A percentile compares a stretch with the other conserved stretches of the same genome.
Evolutionary conservation across 352 stramenopile genomes (phyloP).

Genomic region (Globisporangium irregulare): DNA sequence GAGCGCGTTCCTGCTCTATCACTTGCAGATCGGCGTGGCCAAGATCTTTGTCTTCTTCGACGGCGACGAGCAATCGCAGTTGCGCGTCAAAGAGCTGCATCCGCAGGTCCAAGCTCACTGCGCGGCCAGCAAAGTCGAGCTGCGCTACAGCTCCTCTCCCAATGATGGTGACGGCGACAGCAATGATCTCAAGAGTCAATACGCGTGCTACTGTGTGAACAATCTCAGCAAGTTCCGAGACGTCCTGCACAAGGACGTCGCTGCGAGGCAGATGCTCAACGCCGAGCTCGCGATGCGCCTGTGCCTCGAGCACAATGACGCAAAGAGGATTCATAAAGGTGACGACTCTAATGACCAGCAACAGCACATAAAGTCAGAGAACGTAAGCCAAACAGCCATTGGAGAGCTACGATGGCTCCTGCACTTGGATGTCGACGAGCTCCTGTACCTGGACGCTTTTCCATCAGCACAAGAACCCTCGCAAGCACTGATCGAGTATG

Average conservation of each 20-base stretch:
- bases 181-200: background rate
- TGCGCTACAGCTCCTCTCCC: conserved; percentile 16
- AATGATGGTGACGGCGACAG: background rate
- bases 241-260: conserved; percentile 18
- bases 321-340: background rate
- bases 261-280: conserved; percentile 34
- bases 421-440: conserved; percentile 40
- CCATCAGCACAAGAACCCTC: background rate
- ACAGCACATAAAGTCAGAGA: background rate
- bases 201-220: conserved; percentile 1
- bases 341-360: background rate
- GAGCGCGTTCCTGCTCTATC: conserved; percentile 37
- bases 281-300: conserved; percentile 28
- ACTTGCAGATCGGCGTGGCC: conserved; percentile 30
- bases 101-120: conserved; percentile 14
- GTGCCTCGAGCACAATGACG: conserved; percentile 17
- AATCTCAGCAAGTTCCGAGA: conserved; percentile 10
- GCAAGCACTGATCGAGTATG: background rate
- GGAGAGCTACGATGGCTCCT: conserved; percentile 28
- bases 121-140: conserved; percentile 20
- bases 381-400: background rate
- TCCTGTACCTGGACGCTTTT: conserved; percentile 30
- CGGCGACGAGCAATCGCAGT: conserved; percentile 20
- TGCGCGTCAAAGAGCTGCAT: conserved; percentile 12
- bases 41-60: conserved; percentile 41